phyloP scores from a whole-genome alignment of 116 monocot species.

The Papilionanthe hybrid region DNA sequence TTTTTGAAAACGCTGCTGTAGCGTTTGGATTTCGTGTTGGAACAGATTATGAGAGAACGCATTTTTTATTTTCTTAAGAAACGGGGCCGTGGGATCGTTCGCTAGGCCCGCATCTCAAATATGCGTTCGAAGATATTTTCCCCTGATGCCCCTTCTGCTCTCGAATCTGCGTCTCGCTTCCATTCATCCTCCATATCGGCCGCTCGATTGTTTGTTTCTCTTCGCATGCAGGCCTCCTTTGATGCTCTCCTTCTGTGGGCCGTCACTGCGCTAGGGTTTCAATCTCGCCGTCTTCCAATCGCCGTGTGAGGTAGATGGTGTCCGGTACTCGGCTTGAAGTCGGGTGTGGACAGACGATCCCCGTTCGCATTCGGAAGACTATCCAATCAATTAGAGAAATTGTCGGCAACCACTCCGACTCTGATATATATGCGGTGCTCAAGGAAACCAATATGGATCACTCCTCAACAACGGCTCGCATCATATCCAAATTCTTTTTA shows the following conservation, averaged over 20 bases:
- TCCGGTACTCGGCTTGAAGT: constrained; percentile 33
- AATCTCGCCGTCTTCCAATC: constrained; percentile 2
- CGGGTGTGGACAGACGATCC: constrained; percentile 18
- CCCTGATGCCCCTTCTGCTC: too few species aligned
- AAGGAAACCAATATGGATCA: constrained; percentile 87
- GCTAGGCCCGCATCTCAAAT: too few species aligned
- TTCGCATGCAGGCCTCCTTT: background rate
- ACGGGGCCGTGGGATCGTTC: too few species aligned
- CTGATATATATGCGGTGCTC: constrained; percentile 72
- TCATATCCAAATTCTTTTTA: background rate
- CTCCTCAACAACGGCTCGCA: constrained; percentile 64
- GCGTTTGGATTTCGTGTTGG: too few species aligned
- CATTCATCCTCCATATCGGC: background rate
- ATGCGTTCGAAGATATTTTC: too few species aligned
- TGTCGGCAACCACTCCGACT: constrained; percentile 75
- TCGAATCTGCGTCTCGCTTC: too few species aligned
- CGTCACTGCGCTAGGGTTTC: constrained; percentile 4
- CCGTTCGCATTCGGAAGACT: constrained; percentile 32
- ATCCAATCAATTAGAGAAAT: constrained; percentile 79
- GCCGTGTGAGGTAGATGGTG: constrained; percentile 39
- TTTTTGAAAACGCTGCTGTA: too few species aligned
- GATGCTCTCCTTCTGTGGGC: constrained; percentile 2
- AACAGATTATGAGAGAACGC: too few species aligned
- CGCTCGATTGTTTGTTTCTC: constrained; percentile 9
- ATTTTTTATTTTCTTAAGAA: too few species aligned